Conservation (phyloP, 305 asterid genomes). For the Plantago coronopus region DNA sequence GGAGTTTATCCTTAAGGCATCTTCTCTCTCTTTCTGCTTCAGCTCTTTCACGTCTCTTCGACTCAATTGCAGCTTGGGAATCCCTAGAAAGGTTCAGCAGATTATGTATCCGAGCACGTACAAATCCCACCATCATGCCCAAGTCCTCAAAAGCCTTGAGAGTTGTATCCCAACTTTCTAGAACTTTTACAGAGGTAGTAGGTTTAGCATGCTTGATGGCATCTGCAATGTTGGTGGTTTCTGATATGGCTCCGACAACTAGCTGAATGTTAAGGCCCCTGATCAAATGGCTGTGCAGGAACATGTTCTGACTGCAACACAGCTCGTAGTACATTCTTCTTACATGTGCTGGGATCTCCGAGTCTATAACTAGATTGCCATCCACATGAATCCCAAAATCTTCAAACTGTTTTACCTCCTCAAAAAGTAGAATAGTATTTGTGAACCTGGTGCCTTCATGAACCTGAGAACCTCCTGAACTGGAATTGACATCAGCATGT, state of each 20-base stretch:
- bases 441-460: constrained; percentile 31
- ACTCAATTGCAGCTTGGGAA: not conserved
- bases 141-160: not conserved
- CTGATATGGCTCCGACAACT: not conserved
- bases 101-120: constrained; percentile 2
- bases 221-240: constrained; percentile 1
- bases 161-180: not conserved
- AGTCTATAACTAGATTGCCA: not conserved
- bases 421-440: constrained; percentile 28
- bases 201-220: not conserved
- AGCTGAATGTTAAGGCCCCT: not conserved
- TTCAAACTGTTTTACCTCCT: constrained; percentile 16
- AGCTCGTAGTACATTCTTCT: not conserved
- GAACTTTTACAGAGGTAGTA: not conserved
- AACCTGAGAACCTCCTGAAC: constrained; percentile 10
- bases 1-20: not conserved
- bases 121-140: not conserved
- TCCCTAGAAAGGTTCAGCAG: not conserved
- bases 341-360: not conserved
- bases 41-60: not conserved
- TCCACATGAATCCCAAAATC: not conserved
- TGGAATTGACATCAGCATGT: constrained; percentile 7
- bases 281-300: not conserved
- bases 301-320: not conserved
- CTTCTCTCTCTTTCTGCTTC: not conserved